Evolutionary conservation across 345 rosid genomes (phyloP).

Genomic region (Moricandia arvensis): DNA sequence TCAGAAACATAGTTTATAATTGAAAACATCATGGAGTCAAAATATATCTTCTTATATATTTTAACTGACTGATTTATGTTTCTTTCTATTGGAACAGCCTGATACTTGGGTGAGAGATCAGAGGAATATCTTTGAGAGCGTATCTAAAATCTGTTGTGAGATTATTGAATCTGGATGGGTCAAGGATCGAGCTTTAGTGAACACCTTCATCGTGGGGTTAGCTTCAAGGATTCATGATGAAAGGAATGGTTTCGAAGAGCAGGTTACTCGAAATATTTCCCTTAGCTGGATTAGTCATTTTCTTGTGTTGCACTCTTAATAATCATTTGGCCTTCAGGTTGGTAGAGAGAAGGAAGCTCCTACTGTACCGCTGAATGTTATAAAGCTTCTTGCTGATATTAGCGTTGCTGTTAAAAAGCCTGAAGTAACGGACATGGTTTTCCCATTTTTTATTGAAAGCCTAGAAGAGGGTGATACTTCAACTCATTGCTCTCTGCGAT

Average conservation of each 20-base stretch:
- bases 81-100: constrained; percentile 54
- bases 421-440: constrained; percentile 93
- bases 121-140: constrained; percentile 79
- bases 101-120: constrained; percentile 74
- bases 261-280: constrained; percentile 48
- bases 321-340: constrained; percentile 55
- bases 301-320: constrained; percentile 1
- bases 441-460: constrained; percentile 94
- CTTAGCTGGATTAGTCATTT: neutral
- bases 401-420: constrained; percentile 86
- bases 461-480: constrained; percentile 94
- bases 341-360: constrained; percentile 80
- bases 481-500: constrained; percentile 76
- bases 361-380: constrained; percentile 76
- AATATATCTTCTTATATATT: neutral
- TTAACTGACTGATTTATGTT: neutral
- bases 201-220: constrained; percentile 89
- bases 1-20: constrained; percentile 8
- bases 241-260: constrained; percentile 81
- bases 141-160: constrained; percentile 64
- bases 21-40: neutral
- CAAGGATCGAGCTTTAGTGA: constrained; percentile 91
- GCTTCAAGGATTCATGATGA: constrained; percentile 79
- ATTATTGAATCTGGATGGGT: constrained; percentile 91
- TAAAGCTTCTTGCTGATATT: constrained; percentile 86